Percentiles rank a stretch among this genome's conserved stretches.
These are phyloP conservation scores for Gossypium davidsonii DNA, from an alignment of 441 rosid species.

Conservation along the genomic window DNA sequence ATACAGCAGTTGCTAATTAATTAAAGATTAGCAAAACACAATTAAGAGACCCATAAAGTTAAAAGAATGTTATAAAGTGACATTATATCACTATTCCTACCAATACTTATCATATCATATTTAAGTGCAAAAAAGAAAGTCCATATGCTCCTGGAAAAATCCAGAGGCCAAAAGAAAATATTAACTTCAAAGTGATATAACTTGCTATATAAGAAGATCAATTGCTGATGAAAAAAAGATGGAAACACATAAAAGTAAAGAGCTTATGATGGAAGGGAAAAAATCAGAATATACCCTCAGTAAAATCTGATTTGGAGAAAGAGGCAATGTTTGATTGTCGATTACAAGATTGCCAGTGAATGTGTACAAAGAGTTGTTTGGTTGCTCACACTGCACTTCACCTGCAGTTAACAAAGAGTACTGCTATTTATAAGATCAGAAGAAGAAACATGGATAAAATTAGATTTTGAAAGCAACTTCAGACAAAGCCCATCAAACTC, in stretches of 20 bases:
- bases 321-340: slow-evolving; percentile 82
- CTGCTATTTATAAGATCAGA: slow-evolving; percentile 5
- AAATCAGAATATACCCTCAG: slow-evolving; percentile 59
- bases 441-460: not conserved
- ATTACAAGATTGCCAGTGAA: slow-evolving; percentile 92
- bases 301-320: slow-evolving; percentile 89
- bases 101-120: not conserved
- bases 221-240: not conserved
- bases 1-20: not conserved
- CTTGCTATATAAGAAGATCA: not conserved
- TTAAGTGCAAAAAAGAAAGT: not conserved
- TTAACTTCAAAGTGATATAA: not conserved
- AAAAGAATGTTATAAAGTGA: not conserved
- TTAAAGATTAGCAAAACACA: not conserved
- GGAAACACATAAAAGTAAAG: not conserved
- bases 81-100: not conserved
- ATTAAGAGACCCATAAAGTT: not conserved
- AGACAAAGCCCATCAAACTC: not conserved
- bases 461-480: not conserved
- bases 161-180: not conserved
- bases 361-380: slow-evolving; percentile 93
- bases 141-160: not conserved
- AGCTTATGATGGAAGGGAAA: slow-evolving; percentile 1
- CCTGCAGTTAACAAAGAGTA: slow-evolving; percentile 50
- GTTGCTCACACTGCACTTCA: slow-evolving; percentile 98